A percentile compares a stretch with the other conserved stretches of the same genome.
Evolutionary conservation across 2,329 filamentous ascomycete species (phyloP).

Genomic region (Fusarium equiseti): DNA sequence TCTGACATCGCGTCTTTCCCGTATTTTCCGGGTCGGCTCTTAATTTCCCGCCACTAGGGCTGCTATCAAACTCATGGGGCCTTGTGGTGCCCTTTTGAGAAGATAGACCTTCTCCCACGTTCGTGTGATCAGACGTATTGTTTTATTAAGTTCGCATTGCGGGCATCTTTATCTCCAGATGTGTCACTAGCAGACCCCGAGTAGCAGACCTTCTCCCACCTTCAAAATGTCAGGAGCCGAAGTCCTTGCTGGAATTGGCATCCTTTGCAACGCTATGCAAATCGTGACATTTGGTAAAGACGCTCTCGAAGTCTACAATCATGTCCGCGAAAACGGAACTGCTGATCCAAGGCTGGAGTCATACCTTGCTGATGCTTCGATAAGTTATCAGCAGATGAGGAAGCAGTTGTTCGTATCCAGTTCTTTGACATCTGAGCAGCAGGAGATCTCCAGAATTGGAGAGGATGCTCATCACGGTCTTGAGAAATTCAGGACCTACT

Average conservation of each 20-base stretch:
- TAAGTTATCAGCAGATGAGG: background rate
- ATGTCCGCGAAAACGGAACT: background rate
- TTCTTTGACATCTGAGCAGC: rapidly evolving
- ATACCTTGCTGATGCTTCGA: background rate
- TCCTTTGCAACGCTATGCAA: slow-evolving; percentile 1
- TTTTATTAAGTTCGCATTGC: too few species aligned
- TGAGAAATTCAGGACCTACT: rapidly evolving
- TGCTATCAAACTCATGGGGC: too few species aligned
- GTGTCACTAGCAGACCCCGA: too few species aligned
- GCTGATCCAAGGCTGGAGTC: background rate
- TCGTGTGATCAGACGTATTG: too few species aligned
- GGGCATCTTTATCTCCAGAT: too few species aligned
- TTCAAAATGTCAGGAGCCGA: background rate
- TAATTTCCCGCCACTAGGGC: too few species aligned
- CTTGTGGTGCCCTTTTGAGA: too few species aligned
- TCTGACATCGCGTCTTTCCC: too few species aligned
- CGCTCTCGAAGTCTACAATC: background rate
- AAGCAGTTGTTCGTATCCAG: rapidly evolving
- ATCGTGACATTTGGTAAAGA: background rate
- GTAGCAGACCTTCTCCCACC: background rate
- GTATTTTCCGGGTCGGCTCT: too few species aligned
- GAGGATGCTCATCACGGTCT: background rate
- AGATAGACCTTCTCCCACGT: rapidly evolving
- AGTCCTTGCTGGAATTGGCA: background rate
- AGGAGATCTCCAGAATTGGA: background rate